Base-by-base conservation (phyloP, 2,329 filamentous ascomycete genomes). In the Clathrospora elynae region DNA sequence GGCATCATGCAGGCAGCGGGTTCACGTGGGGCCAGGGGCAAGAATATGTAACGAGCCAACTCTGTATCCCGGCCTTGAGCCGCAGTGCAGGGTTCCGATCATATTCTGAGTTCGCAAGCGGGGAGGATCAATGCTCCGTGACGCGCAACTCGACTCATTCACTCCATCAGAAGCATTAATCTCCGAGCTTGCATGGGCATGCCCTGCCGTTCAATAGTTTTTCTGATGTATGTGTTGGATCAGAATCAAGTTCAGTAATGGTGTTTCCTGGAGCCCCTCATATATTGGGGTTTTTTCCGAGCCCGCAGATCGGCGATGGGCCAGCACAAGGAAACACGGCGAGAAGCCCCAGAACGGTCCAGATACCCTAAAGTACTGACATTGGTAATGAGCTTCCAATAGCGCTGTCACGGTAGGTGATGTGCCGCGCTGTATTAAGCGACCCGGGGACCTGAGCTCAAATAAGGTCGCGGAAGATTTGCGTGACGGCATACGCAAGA, bases 401-500 rank as follows among this genome's bases (percentile, higher is more conserved):
- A 46, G 46, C 20, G 29, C 37, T 29, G 46, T 12, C 19, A 20
- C 28, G 36, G 32, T 19, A 26, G 24, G 29, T 31, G 10, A 24
- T 19, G 24, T 24, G 41, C 34, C 36, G 42, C 36, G 32, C 8
- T 13, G 14, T 25, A 8, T 35, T 34, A 32, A 42, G 23, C 36
- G 14, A 28, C 14, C 29, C 19, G 23, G 26, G 29, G 13, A 35
- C 31, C 46, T 36, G 17, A 42, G 34, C 29, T 32, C 17, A 35
- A n/a, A 38, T 18, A 8, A 29, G 38, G 37, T 30, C 34, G 46
- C 29, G 36, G 42, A 49, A 32, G 33, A 42, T 49, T 49, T 40
- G 28, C 39, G 38, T 28, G 25, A 36, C 25, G 13, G 23, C 31
- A 33, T 14, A 23, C 26, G 29, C 20, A 20, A 16, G 24, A 28